Base-by-base conservation (phyloP, 2,329 filamentous ascomycete species). In the Penicillium paneum region DNA sequence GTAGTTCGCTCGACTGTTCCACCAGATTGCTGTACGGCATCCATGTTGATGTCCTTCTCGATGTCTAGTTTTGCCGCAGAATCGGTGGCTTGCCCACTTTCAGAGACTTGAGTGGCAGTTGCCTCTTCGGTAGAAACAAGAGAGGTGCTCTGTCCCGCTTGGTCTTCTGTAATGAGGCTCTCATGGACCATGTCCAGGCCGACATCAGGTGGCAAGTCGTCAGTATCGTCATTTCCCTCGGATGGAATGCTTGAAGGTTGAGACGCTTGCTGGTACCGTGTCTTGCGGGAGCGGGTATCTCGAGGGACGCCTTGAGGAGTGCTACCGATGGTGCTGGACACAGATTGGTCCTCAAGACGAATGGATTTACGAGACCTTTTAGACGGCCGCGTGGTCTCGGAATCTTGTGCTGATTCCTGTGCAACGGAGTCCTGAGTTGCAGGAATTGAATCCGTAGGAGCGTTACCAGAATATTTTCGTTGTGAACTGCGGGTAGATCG, bases 321-420 rank as follows among this genome's bases (percentile, higher is more conserved):
- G 56, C 61, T 58, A 26, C 59, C 59, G 5, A 55, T 29, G 8
- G 54, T 40, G 15, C 41, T 38, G 7, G 59, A 56, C 7, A 53
- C 57, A 32, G 60, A 44, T 28, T 65, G 56, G 8, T 64, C 64
- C 11, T 66, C 67, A 26, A 68, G 60, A 24, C 69, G 66, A 13
- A 57, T 57, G 3, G 71, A 73, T 45, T 68, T 68, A 36, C 62
- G 62, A 4, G 57, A 49, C 34, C 67, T 59, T 55, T 71, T 71
- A 26, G 68, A 61, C 21, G 66, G 60, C 17, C 60, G 63, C 19
- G 61, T 56, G 3, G 44, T 47, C 1, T 63, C 58, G n/a, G 38
- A 3, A 31, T 52, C 38, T 17, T 62, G 29, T 7, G 21, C 21
- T 8, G 41, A 10, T n/a, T 48, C 52, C 8, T 51, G 49, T 0